Percentiles rank a stretch among this genome's conserved stretches.
These are phyloP conservation scores for Sugiyamaella paludigena DNA, from an alignment of 1,139 yeast genomes.

Conservation along the genomic window DNA sequence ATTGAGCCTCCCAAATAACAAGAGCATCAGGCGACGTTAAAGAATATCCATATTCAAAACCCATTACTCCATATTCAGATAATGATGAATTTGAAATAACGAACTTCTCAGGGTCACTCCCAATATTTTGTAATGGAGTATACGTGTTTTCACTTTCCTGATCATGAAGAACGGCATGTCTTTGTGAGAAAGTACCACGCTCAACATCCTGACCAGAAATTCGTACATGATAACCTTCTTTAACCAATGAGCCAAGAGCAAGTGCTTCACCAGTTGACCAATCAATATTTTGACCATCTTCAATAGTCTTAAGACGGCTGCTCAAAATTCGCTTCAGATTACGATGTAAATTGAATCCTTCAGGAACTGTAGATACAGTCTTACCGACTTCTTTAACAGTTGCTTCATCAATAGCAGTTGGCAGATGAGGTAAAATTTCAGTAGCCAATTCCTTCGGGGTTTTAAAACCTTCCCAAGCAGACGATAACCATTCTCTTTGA, in stretches of 20 bases:
- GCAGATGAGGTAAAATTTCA: conserved; percentile 92
- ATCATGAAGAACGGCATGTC: conserved; percentile 98
- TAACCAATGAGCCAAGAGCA: conserved; percentile 88
- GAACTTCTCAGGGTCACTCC: conserved; percentile 82
- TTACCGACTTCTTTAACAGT: conserved; percentile 75
- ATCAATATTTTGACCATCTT: conserved; percentile 90
- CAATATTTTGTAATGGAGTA: conserved; percentile 79
- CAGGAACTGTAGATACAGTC: conserved; percentile 78
- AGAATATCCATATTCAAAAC: conserved; percentile 98
- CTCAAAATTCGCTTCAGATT: conserved; percentile 93
- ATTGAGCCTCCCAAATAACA: conserved; percentile 99
- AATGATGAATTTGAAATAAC: conserved; percentile 93
- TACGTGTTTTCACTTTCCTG: conserved; percentile 80
- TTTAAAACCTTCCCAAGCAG: conserved; percentile 99
- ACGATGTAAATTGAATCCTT: conserved; percentile 84
- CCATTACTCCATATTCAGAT: conserved; percentile 98
- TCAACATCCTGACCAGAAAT: conserved; percentile 99
- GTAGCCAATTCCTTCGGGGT: conserved; percentile 96
- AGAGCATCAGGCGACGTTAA: conserved; percentile 95
- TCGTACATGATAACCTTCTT: conserved; percentile 96
- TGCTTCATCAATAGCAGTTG: conserved; percentile 82
- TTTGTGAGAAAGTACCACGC: conserved; percentile 99
- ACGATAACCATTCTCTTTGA: conserved; percentile 95
- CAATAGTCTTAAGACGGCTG: conserved; percentile 82
- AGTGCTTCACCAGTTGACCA: conserved; percentile 99